Base-by-base conservation (phyloP, 1,284 basidiomycete genomes). In the Ustilago xerochloae region DNA sequence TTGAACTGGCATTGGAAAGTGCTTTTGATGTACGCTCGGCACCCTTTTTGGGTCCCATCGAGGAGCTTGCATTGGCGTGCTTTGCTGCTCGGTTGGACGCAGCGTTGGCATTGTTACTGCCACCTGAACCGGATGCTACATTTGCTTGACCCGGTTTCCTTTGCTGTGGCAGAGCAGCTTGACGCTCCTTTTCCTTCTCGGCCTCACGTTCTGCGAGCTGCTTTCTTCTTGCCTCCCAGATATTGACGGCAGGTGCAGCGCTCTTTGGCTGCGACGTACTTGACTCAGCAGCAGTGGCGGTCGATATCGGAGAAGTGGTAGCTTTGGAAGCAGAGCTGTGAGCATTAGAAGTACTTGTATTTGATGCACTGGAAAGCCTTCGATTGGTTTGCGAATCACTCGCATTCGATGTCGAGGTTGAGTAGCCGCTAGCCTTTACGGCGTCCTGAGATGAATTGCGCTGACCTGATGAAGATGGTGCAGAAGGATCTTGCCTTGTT, bases 171-270 rank as follows among this genome's bases (percentile, higher is more conserved):
- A 45, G 29, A 2, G 45, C 13, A 12, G 67, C 55, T 32, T 63
- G 61, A 18, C 50, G 61, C 50, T 65, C 55, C 24, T 56, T 32
- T 41, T 63, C 59, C 39, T 60, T 63, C 28, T 68, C 69, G 38
- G 63, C 66, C 35, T 69, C 63, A 29, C 66, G 71, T 26, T 76
- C 70, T 12, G 73, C 63, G 35, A 78, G 38, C 43, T 73, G 73
- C 60, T 68, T 76, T 39, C 66, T 56, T 6, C 78, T 51, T 13
- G 62, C 70, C 35, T 80, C 78, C 78, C 78, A 80, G 15, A 80
- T 59, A 39, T 80, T 80, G 50, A 76, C 49, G 1, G 63, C 32
- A 12, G 75, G 65, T 3, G 28, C 58, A 12, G 51, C 35, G 33
- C 18, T 41, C 32, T 59, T 41, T 4, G 18, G 22, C 20, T 55